Evolutionary conservation across 352 stramenopile species (phyloP).

Genomic region (Pythium diclinum): DNA sequence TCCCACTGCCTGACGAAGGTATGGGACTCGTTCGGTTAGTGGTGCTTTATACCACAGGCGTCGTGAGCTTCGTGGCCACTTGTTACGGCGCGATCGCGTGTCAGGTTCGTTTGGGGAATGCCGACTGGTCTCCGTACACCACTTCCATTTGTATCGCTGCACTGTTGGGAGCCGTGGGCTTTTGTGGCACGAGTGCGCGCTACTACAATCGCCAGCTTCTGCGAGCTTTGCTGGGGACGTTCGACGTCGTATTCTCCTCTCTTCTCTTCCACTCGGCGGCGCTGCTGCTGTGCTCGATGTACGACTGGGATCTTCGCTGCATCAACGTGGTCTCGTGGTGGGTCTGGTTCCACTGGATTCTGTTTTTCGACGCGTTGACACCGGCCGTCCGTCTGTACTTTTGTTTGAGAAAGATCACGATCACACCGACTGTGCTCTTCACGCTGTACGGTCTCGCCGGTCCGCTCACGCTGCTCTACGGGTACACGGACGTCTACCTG

Average conservation of each 20-base stretch:
- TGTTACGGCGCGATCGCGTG: conserved; percentile 16
- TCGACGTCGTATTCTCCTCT: conserved; percentile 32
- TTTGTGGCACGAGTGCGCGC: conserved; percentile 13
- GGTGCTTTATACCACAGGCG: conserved; percentile 16
- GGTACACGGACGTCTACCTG: conserved; percentile 23
- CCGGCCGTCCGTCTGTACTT: conserved; percentile 28
- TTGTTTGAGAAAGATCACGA: conserved; percentile 26
- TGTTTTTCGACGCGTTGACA: conserved; percentile 46
- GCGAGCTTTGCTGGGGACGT: conserved; percentile 15
- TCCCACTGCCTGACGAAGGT: conserved; percentile 4
- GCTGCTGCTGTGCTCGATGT: conserved; percentile 32
- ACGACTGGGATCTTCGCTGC: conserved; percentile 31
- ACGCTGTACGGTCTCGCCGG: conserved; percentile 25
- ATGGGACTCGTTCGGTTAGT: not conserved
- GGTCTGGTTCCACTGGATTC: conserved; percentile 49
- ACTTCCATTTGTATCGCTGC: conserved; percentile 6
- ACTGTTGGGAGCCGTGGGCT: conserved; percentile 19
- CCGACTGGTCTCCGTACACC: not conserved
- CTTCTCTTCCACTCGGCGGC: conserved; percentile 17
- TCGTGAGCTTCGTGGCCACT: conserved; percentile 18
- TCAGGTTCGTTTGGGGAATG: conserved; percentile 9
- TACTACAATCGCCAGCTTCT: conserved; percentile 30
- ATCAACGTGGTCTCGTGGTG: conserved; percentile 40
- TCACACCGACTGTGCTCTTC: conserved; percentile 21
- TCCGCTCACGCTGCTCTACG: conserved; percentile 28